Conservation (phyloP, 129 eudicot species). For the Centaurea solstitialis region DNA sequence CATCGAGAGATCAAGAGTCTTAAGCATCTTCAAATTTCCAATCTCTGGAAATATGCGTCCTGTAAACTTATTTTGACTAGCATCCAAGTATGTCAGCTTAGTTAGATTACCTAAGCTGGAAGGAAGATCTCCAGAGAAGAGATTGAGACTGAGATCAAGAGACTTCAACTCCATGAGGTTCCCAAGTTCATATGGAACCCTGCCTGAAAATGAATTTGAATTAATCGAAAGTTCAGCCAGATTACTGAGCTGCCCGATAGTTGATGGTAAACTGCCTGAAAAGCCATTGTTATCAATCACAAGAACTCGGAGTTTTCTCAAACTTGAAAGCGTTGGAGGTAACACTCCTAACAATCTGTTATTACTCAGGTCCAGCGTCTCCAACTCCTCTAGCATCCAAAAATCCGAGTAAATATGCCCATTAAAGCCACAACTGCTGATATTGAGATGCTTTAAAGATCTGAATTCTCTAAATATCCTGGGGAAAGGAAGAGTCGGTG, state of each 20-base stretch:
- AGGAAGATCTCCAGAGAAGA: constrained; percentile 74
- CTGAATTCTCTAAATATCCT: constrained; percentile 40
- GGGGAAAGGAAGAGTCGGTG: constrained; percentile 68
- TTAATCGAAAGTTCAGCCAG: constrained; percentile 71
- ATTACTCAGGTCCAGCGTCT: constrained; percentile 64
- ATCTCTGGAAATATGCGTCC: constrained; percentile 57
- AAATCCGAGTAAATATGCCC: constrained; percentile 57
- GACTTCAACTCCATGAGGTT: constrained; percentile 50
- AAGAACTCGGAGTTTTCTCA: constrained; percentile 49
- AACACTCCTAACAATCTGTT: constrained; percentile 59
- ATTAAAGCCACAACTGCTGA: constrained; percentile 64
- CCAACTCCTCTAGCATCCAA: constrained; percentile 60
- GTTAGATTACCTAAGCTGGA: constrained; percentile 58
- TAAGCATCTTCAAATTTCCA: constrained; percentile 55
- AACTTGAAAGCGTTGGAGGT: constrained; percentile 42
- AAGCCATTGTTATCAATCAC: constrained; percentile 75
- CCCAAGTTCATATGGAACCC: constrained; percentile 75
- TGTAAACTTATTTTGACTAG: constrained; percentile 58
- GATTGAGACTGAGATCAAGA: constrained; percentile 68
- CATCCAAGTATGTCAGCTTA: constrained; percentile 56
- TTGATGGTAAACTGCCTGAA: constrained; percentile 63
- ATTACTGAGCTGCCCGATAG: constrained; percentile 59
- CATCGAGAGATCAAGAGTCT: constrained; percentile 61
- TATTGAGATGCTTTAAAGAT: constrained; percentile 62
- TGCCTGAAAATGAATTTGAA: constrained; percentile 67